A percentile compares a stretch with the other conserved stretches of the same genome.
Conservation (phyloP, 768 basidiomycete genomes). For the Neoboletus magnificus region DNA sequence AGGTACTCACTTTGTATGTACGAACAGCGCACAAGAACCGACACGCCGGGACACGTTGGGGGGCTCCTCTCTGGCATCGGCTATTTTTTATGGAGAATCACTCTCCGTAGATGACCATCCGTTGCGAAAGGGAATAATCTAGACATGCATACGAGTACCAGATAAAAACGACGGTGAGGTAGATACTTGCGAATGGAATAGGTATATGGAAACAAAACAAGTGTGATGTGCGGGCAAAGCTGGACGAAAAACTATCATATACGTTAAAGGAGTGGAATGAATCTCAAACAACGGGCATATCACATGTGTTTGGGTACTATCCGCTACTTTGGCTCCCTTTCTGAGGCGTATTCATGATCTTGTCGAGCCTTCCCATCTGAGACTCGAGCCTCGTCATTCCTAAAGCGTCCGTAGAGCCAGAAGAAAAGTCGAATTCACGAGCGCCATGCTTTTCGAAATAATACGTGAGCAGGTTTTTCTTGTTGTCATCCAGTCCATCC, state of each 20-base stretch:
- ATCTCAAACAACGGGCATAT: neutral
- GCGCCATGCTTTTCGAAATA: constrained; percentile 86
- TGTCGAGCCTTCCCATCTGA: constrained; percentile 78
- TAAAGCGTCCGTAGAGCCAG: constrained; percentile 31
- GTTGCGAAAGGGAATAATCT: constrained; percentile 2
- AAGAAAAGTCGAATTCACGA: constrained; percentile 44
- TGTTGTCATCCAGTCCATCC: constrained; percentile 81
- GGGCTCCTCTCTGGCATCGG: constrained; percentile 60
- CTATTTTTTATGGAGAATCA: constrained; percentile 41
- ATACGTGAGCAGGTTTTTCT: constrained; percentile 87
- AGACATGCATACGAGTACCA: constrained; percentile 3
- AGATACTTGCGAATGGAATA: constrained; percentile 8
- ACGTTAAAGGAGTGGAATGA: neutral
- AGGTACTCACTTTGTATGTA: neutral
- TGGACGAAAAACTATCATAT: neutral
- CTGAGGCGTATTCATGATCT: constrained; percentile 71
- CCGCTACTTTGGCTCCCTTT: constrained; percentile 23
- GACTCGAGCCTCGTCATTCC: constrained; percentile 72
- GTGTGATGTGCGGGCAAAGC: constrained; percentile 4
- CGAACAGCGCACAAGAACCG: constrained; percentile 47
- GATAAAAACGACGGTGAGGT: constrained; percentile 9
- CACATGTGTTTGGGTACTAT: neutral
- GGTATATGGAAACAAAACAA: constrained; percentile 16
- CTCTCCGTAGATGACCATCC: constrained; percentile 26
- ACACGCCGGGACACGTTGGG: constrained; percentile 67